phyloP scores from a whole-genome alignment of 2,329 filamentous ascomycete species.

The Sporothrix schenckii region DNA sequence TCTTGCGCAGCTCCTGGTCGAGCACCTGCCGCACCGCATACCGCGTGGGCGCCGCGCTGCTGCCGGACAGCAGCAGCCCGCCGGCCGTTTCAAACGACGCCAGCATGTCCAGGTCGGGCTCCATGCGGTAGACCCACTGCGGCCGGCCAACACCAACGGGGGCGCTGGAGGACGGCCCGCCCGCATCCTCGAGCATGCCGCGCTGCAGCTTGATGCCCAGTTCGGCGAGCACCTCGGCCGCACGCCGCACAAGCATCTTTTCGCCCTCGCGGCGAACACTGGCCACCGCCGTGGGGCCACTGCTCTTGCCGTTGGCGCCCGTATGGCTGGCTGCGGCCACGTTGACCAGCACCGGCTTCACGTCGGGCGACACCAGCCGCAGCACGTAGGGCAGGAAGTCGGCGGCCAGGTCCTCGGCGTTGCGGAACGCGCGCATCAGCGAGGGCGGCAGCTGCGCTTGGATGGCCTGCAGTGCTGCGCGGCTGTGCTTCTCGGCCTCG shows the following conservation, averaged over 20 bases:
- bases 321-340: constrained; percentile 49
- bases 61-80: constrained; percentile 55
- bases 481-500: constrained; percentile 79
- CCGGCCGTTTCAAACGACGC: constrained; percentile 71
- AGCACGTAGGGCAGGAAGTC: constrained; percentile 85
- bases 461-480: constrained; percentile 70
- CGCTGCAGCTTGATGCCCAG: constrained; percentile 80
- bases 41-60: constrained; percentile 72
- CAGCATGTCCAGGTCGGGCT: constrained; percentile 82
- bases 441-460: constrained; percentile 72
- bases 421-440: constrained; percentile 76
- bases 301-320: constrained; percentile 36
- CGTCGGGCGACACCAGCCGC: constrained; percentile 81
- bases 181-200: constrained; percentile 67
- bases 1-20: constrained; percentile 83
- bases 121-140: constrained; percentile 89
- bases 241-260: constrained; percentile 75
- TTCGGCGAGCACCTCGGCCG: constrained; percentile 80
- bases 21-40: constrained; percentile 92
- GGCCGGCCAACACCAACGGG: constrained; percentile 57
- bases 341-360: constrained; percentile 82
- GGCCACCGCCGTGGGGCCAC: constrained; percentile 63
- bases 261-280: constrained; percentile 88
- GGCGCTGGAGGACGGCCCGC: constrained; percentile 41
- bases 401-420: constrained; percentile 72